Evolutionary conservation across 768 basidiomycete genomes (phyloP).

Genomic region (Tubosaeta sp.): DNA sequence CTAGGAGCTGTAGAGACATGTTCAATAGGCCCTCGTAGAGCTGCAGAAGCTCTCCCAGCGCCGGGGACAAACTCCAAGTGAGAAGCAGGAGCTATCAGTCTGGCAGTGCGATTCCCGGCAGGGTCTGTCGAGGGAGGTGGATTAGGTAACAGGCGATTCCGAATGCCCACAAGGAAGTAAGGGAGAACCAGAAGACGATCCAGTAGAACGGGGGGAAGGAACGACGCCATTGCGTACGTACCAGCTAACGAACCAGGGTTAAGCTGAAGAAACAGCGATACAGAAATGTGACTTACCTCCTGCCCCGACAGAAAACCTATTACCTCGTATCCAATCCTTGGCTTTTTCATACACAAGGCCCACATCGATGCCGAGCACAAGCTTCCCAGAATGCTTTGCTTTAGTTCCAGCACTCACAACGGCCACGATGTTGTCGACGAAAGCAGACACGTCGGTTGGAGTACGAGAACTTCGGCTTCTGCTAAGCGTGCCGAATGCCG

Average conservation of each 20-base stretch:
- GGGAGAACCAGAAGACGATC: constrained; percentile 67
- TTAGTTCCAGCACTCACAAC: constrained; percentile 56
- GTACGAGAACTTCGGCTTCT: constrained; percentile 42
- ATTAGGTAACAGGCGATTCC: constrained; percentile 55
- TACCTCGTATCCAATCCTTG: constrained; percentile 58
- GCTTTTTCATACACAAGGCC: constrained; percentile 39
- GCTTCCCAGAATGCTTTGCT: constrained; percentile 32
- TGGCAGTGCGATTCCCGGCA: constrained; percentile 23
- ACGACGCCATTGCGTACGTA: constrained; percentile 67
- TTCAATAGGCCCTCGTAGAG: constrained; percentile 3
- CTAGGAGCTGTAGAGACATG: constrained; percentile 7
- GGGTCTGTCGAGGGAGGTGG: constrained; percentile 40
- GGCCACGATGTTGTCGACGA: constrained; percentile 55
- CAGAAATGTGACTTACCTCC: constrained; percentile 52
- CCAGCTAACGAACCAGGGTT: constrained; percentile 41
- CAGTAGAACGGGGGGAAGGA: constrained; percentile 60
- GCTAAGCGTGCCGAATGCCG: constrained; percentile 55
- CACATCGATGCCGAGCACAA: constrained; percentile 42
- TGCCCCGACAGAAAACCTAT: constrained; percentile 70
- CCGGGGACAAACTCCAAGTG: constrained; percentile 8
- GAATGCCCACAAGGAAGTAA: constrained; percentile 55
- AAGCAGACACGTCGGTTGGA: constrained; percentile 52
- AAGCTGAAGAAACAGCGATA: neutral
- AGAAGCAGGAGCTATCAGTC: constrained; percentile 13
- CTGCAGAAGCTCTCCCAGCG: neutral